Base-by-base conservation (phyloP, 441 rosid species). In the Gossypium schwendimanii region DNA sequence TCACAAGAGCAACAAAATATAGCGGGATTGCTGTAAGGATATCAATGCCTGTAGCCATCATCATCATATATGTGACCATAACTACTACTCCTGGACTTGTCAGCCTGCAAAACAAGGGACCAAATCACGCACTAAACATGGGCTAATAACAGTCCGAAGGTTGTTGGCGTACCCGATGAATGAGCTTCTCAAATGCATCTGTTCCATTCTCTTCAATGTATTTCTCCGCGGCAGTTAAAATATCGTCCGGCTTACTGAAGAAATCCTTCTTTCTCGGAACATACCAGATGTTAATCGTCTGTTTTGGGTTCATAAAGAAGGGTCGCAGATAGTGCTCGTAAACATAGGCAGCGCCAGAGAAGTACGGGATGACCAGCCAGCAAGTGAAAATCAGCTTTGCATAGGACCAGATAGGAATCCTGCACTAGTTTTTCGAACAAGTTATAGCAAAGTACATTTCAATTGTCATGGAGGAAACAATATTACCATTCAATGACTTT, bases 291-390 rank as follows among this genome's bases (percentile, higher is more conserved):
- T 90, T 94, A 75, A 94, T 76, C 24, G 90, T 85, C 24, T 79
- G 87, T 24, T 81, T 87, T 1, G 88, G 96, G 71, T 92, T 90
- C 64, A 87, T 44, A 67, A 88, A 87, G 77, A 94, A 41, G 45
- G 96, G 97, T 76, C 97, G 89, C 76, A 94, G 81, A 71, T 86
- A 85, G 75, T 87, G 97, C 72, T 92, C 91, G 63, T 94, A 94
- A 15, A 94, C 98, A 80, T 92, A 89, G 45, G 99, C 91, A 77
- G 99, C 99, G 15, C 99, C 99, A 4, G 92, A 92, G 83, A 94
- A 94, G 83, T 94, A 87, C 0, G 99, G 99, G 52, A 94, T 87
- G 58, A 91, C 99, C 71, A 94, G 80, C 99, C 99, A 94, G 82
- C 98, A 94, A 52, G 97, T 94, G 75, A 88, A 67, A 60, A 91